Conservation (phyloP, 805 yeast genomes). For the Metschnikowia borealis region DNA sequence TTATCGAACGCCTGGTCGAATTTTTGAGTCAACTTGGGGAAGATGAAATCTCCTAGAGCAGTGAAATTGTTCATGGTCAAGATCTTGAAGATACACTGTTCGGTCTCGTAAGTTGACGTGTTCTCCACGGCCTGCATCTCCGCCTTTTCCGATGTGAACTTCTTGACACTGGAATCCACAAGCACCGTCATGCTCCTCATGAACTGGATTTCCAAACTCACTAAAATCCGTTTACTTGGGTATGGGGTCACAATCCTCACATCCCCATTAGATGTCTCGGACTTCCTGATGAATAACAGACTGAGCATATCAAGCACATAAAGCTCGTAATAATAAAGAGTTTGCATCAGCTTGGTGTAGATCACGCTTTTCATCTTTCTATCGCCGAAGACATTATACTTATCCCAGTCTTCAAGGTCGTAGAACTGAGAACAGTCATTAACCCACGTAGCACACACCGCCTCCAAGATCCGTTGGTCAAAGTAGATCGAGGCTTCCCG, state of each 20-base stretch:
- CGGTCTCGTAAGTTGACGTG: constrained; percentile 15
- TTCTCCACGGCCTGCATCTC: constrained; percentile 10
- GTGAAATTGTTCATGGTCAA: constrained; percentile 44
- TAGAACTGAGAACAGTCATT: constrained; percentile 43
- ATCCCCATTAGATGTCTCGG: constrained; percentile 14
- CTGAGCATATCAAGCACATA: constrained; percentile 31
- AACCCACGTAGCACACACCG: constrained; percentile 41
- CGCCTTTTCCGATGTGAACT: constrained; percentile 22
- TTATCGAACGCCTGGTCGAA: constrained; percentile 36
- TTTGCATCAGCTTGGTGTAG: constrained; percentile 32
- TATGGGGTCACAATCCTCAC: constrained; percentile 32
- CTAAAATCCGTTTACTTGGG: constrained; percentile 38
- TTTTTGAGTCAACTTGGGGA: constrained; percentile 28
- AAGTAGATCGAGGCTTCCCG: constrained; percentile 29
- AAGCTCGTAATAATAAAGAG: constrained; percentile 34
- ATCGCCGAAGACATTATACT: constrained; percentile 16
- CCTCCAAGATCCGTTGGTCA: constrained; percentile 39
- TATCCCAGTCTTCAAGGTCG: constrained; percentile 42
- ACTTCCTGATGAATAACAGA: constrained; percentile 22
- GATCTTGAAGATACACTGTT: constrained; percentile 32
- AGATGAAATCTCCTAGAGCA: constrained; percentile 27
- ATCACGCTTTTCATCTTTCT: constrained; percentile 19
- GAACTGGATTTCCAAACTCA: constrained; percentile 42
- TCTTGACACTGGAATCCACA: constrained; percentile 40
- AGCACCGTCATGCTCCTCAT: constrained; percentile 41